Evolutionary conservation across 352 stramenopile genomes (phyloP), one percentile per base, ranked within the genome.

Genomic region (Proteromonas lacertae): DNA sequence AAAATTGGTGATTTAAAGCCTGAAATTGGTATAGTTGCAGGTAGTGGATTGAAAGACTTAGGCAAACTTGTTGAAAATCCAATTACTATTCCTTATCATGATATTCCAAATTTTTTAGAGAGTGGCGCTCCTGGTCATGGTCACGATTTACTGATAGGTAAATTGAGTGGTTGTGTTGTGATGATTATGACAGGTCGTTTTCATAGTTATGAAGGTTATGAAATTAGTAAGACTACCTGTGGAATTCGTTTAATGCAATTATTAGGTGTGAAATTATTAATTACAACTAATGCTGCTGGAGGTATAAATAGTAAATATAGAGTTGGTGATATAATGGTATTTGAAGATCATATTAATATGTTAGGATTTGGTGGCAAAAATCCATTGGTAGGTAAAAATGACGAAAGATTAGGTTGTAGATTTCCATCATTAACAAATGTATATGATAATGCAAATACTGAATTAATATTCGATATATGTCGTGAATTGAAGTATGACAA

Each of bases 241-340:
- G 77, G 78, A 13, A 78, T 93, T 36, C 64, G 68, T 24, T 63
- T 93, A 29, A 88, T 94, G 66, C 69, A 80, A 44, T 62, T 86
- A 24, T 44, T 95, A 3, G 70, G 73, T 32, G 80, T 92, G 42
- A 74, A 89, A 44, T 66, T 90, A 29, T 55, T 93, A 25, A 53
- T 95, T 39, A 61, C 93, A 21, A 93, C 82, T 14, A 95, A 95
- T 53, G 82, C 82, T 8, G 78, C 80, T 1, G 80, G 82, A 4
- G 80, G n/a, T n/a, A n/a, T n/a, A n/a, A 93, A n/a, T n/a, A n/a
- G n/a, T n/a, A n/a, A n/a, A n/a, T n/a, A n/a, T n/a, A n/a, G n/a
- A n/a, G n/a, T n/a, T n/a, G 80, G 82, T 32, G 79, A 95, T 53
- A 59, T 94, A 18, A 87, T 92, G 51, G 66, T 87, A 50, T 66